phyloP scores from a whole-genome alignment of 345 rosid genomes.

The Corymbia maculata region DNA sequence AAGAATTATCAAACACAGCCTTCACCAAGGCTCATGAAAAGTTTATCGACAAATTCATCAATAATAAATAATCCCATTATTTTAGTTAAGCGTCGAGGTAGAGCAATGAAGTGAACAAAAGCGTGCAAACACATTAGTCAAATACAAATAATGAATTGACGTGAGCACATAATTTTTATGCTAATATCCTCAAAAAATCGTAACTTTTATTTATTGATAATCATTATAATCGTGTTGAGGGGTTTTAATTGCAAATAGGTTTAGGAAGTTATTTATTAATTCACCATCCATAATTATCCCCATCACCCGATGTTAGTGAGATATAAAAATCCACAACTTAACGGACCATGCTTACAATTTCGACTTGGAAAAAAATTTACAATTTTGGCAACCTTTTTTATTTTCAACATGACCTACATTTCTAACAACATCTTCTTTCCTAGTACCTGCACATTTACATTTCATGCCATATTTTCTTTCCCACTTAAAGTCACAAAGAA shows the following conservation, averaged over 20 bases:
- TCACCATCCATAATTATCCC: background rate
- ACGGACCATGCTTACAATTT: too few species aligned
- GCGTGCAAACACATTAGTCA: background rate
- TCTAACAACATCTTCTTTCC: too few species aligned
- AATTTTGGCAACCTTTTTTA: too few species aligned
- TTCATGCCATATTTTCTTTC: too few species aligned
- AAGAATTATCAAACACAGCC: background rate
- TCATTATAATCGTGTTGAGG: too few species aligned
- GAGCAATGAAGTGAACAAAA: background rate
- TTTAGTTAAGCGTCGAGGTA: background rate
- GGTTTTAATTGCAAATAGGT: background rate
- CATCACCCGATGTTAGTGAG: background rate
- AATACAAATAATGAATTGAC: background rate
- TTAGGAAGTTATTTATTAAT: too few species aligned
- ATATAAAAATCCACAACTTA: background rate
- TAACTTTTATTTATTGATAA: background rate
- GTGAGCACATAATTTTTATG: background rate
- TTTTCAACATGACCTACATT: too few species aligned
- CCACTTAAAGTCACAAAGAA: too few species aligned
- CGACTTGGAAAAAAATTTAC: background rate
- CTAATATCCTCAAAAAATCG: background rate
- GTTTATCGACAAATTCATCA: background rate
- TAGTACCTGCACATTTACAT: too few species aligned
- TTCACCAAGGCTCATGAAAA: background rate
- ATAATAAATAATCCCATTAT: too few species aligned